These are phyloP conservation scores for Tetrapisispora pingtungensis DNA, from an alignment of 805 yeast genomes.

Conservation along the genomic window DNA sequence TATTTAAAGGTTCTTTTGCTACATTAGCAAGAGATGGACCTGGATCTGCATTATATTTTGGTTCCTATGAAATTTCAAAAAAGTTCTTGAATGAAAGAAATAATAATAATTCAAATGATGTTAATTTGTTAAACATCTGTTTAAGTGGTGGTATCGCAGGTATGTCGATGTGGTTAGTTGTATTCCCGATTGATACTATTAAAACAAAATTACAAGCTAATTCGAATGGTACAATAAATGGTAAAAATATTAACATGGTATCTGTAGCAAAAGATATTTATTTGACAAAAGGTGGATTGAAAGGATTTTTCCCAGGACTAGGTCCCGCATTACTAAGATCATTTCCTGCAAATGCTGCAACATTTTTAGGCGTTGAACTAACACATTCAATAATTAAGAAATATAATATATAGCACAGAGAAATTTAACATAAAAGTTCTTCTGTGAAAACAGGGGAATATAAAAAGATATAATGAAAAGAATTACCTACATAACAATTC, in stretches of 20 bases:
- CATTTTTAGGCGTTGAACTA: constrained; percentile 89
- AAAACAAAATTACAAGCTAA: constrained; percentile 40
- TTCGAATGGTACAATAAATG: constrained; percentile 19
- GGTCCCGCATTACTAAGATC: constrained; percentile 92
- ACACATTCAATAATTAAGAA: constrained; percentile 39
- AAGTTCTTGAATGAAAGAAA: constrained; percentile 39
- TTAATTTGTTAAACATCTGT: constrained; percentile 66
- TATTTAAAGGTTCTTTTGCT: constrained; percentile 85
- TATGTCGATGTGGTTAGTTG: constrained; percentile 91
- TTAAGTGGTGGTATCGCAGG: constrained; percentile 96
- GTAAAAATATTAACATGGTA: constrained; percentile 29
- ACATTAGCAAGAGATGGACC: constrained; percentile 96
- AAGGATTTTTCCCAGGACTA: constrained; percentile 93
- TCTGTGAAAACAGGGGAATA: no score
- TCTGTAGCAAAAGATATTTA: constrained; percentile 64
- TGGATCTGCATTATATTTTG: constrained; percentile 91
- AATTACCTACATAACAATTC: no score
- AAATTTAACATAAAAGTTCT: neutral
- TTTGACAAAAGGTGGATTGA: constrained; percentile 58
- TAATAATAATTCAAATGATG: constrained; percentile 36
- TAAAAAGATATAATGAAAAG: no score
- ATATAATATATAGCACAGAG: constrained; percentile 7
- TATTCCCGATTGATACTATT: constrained; percentile 93
- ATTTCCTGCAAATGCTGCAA: constrained; percentile 99
- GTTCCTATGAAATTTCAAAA: constrained; percentile 82